Evolutionary conservation across 1,284 basidiomycete genomes (phyloP).

Genomic region (Fistulinella cinereoalba): DNA sequence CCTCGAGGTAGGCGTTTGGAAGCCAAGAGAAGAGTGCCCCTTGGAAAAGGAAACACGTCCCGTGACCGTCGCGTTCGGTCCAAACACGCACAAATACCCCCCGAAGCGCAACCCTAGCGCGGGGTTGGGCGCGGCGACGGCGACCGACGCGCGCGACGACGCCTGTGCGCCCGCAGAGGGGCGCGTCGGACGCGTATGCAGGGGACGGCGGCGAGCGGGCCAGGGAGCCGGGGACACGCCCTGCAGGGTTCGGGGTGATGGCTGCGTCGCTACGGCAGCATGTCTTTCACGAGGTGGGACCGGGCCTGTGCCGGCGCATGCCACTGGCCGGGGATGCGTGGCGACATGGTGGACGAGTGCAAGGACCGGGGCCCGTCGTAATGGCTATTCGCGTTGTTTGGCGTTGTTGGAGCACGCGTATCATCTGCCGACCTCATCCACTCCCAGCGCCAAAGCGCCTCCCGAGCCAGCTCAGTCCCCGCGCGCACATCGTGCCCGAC

Average conservation of each 20-base stretch:
- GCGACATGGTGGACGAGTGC: no score
- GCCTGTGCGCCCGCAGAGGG: neutral
- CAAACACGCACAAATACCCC: constrained; percentile 24
- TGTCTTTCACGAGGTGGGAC: constrained; percentile 27
- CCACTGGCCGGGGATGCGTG: no score
- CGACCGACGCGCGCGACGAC: no score
- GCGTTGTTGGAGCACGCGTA: constrained; percentile 53
- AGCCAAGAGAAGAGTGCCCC: constrained; percentile 10
- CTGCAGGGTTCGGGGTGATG: constrained; percentile 20
- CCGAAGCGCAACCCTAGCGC: constrained; percentile 13
- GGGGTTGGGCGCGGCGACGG: constrained; percentile 14
- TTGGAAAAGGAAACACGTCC: constrained; percentile 36
- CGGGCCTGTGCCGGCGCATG: no score
- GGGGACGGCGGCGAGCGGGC: neutral
- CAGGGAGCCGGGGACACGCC: neutral
- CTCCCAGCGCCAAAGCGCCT: constrained; percentile 21
- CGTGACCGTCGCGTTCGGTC: constrained; percentile 36
- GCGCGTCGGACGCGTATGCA: constrained; percentile 1
- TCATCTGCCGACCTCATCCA: constrained; percentile 13
- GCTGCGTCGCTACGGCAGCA: constrained; percentile 7
- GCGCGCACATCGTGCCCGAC: constrained; percentile 8
- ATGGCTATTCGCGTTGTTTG: constrained; percentile 43
- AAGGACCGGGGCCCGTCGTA: no score
- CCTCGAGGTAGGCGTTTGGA: constrained; percentile 29
- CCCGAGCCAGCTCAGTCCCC: neutral